Evolutionary conservation across 2,329 filamentous ascomycete genomes (phyloP).

Genomic region (Paradendryphiella salina): DNA sequence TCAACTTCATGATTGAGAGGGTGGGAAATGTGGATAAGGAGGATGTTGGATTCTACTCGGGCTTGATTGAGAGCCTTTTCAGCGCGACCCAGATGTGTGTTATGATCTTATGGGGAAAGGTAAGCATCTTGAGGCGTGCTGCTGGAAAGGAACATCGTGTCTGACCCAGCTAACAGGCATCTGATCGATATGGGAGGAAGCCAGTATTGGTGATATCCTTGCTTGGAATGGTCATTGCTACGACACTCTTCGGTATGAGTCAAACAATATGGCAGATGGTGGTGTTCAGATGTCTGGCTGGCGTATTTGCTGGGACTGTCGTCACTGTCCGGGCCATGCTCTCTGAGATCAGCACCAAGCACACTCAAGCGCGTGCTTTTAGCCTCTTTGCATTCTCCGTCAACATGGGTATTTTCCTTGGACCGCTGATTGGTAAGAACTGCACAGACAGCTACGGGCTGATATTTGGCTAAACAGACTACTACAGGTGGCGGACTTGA

Average conservation of each 20-base stretch:
- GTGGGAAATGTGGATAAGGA: constrained; percentile 63
- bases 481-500: constrained; percentile 67
- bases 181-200: constrained; percentile 71
- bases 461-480: background rate
- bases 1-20: constrained; percentile 74
- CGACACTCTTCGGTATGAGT: constrained; percentile 69
- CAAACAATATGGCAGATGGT: constrained; percentile 73
- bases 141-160: background rate
- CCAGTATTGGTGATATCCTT: constrained; percentile 71
- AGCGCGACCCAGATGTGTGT: constrained; percentile 75
- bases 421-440: constrained; percentile 61
- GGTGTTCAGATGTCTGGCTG: constrained; percentile 69
- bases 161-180: constrained; percentile 45
- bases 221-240: constrained; percentile 63
- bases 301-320: constrained; percentile 72
- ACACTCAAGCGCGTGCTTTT: constrained; percentile 73
- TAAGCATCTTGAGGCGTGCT: constrained; percentile 14
- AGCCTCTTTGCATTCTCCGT: constrained; percentile 75
- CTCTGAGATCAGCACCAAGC: constrained; percentile 68
- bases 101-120: constrained; percentile 69
- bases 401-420: constrained; percentile 74
- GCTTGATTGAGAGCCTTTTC: constrained; percentile 72
- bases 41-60: constrained; percentile 80
- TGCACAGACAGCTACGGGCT: background rate
- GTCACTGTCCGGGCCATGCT: constrained; percentile 79